These are phyloP conservation scores for Manihot esculenta DNA, from an alignment of 441 rosid species.

Conservation along the genomic window DNA sequence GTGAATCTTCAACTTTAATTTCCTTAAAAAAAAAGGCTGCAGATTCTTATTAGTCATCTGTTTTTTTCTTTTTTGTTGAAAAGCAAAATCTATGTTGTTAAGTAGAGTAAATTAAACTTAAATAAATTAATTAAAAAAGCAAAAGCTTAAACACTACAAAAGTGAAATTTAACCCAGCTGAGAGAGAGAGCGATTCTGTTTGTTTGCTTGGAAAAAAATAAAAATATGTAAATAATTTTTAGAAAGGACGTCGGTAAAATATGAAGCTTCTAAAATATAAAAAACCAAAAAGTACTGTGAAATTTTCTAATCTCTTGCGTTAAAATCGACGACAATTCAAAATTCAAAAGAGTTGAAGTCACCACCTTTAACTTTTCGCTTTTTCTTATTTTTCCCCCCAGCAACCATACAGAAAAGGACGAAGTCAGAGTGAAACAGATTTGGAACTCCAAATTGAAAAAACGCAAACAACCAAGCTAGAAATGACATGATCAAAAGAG, in stretches of 20 bases:
- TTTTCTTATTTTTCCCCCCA: not conserved
- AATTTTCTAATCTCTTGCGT: not conserved
- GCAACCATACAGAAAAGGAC: not conserved
- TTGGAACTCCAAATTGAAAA: too few relatives aligned
- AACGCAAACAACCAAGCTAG: not conserved
- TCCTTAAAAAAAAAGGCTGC: not conserved
- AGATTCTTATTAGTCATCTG: too few relatives aligned
- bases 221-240: too few relatives aligned
- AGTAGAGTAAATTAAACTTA: not conserved
- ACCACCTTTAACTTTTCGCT: not conserved
- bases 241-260: too few relatives aligned
- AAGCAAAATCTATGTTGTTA: not conserved
- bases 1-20: slow-evolving; percentile 18
- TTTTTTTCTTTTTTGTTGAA: not conserved
- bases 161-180: not conserved
- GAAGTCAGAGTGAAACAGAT: not conserved
- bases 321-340: slow-evolving; percentile 13
- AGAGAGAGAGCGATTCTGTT: too few relatives aligned
- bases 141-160: not conserved
- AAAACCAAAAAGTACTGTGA: not conserved
- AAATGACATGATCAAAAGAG: not conserved
- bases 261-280: not conserved
- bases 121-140: not conserved
- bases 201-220: too few relatives aligned
- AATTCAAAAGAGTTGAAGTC: not conserved